Evolutionary conservation across 2,329 filamentous ascomycete genomes (phyloP), one percentile per base, ranked within the genome.

Genomic region (Phialophora expanda): DNA sequence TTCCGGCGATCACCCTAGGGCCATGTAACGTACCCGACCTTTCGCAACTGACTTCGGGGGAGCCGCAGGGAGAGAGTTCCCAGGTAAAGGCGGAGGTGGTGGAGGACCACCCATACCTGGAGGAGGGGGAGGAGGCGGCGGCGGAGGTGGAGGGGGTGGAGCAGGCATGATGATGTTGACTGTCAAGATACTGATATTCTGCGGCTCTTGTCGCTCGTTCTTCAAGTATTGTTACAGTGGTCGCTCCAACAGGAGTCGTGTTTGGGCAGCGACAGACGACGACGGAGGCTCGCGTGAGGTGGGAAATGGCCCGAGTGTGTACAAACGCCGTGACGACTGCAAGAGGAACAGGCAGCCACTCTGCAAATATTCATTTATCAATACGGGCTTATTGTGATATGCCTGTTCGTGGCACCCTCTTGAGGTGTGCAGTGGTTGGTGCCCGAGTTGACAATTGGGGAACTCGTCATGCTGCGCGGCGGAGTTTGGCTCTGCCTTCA

Each of bases 81-180:
- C 86, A 55, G 88, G 89, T 53, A 89, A 89, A 24, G 89, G 90
- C 56, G 90, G 80, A 32, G 87, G 88, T 65, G 88, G 89, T 71
- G 84, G 83, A 68, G 83, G 85, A 74, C 86, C 87, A 73, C 78
- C 82, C 69, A 80, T 76, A 38, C 82, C 82, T 64, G 85, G 85
- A 73, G 83, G 81, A 63, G 85, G 86, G 62, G 89, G 86, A 48
- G 88, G 90, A 38, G 90, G 90, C 1, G 80, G 78, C 72, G 81
- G 79, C 41, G 68, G 68, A 22, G 71, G 70, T 17, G 70, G 32
- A 34, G 32, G 69, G 46, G 71, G 70, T 63, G 69, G 69, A 64
- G 64, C 65, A 66, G 70, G 70, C 70, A 71, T 71, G 17, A 56
- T 65, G 62, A 44, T 24, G 48, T 44, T n/a, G 30, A 6, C 24